Evolutionary conservation across 148 eudicot species (phyloP).

Genomic region (Vaccinium macrocarpon): DNA sequence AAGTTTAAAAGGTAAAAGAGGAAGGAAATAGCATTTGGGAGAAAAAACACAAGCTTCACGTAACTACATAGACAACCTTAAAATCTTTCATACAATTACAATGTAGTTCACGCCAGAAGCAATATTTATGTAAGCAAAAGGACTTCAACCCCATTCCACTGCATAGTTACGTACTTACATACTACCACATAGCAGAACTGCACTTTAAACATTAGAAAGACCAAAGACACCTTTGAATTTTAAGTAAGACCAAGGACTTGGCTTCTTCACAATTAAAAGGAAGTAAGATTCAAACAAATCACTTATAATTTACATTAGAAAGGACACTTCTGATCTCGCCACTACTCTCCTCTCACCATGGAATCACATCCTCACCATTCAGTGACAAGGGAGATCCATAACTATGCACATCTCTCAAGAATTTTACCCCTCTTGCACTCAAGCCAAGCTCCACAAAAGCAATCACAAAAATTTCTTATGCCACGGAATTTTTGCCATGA

Average conservation of each 20-base stretch:
- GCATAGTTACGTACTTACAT: not conserved
- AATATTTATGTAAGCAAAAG: not conserved
- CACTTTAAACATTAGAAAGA: not conserved
- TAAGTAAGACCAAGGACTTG: not conserved
- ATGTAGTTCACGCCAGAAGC: not conserved
- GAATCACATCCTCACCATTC: slow-evolving; percentile 1
- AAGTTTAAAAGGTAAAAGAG: not conserved
- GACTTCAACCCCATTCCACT: not conserved
- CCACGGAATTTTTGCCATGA: not conserved
- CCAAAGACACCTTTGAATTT: not conserved
- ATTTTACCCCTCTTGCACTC: not conserved
- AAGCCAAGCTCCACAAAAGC: not conserved
- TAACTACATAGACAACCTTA: not conserved
- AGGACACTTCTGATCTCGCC: not conserved
- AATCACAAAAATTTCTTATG: not conserved
- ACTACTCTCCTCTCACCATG: not conserved
- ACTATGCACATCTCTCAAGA: slow-evolving; percentile 7
- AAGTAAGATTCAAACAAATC: slow-evolving; percentile 6
- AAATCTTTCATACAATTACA: not conserved
- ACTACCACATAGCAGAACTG: not conserved
- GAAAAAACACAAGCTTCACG: not conserved
- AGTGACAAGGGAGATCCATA: not conserved
- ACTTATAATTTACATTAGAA: slow-evolving; percentile 2
- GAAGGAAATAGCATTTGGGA: not conserved
- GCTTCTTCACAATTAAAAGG: not conserved